Base-by-base conservation (phyloP, 2,329 filamentous ascomycete species). In the Fusarium chaquense region DNA sequence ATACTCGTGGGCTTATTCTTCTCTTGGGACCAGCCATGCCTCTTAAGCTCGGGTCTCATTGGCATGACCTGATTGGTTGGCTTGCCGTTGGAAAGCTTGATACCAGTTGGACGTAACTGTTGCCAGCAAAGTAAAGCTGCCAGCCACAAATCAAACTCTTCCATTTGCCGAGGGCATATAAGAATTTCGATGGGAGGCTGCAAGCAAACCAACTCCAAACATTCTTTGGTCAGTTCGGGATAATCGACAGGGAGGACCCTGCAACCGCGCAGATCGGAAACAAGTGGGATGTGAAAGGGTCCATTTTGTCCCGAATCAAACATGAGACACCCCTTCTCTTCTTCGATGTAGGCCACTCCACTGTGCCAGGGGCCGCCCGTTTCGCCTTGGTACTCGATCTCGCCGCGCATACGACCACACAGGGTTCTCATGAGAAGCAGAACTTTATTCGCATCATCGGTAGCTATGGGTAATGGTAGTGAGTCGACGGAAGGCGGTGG, bases 101-200 rank as follows among this genome's bases (percentile, higher is more conserved):
- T 81, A 15, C 84, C 84, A 13, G 85, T 84, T 2, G 90, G 89
- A 26, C 88, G 87, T 62, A 93, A 83, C 68, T 93, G 91, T 77
- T 94, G 91, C 93, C 93, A 96, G 76, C 91, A 93, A 33, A 95
- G 83, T 45, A 96, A 79, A 10, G 92, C 92, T 16, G 93, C 93
- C 59, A 94, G 87, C 93, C 93, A 96, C 24, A 90, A 83, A 72
- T 95, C 91, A 69, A 91, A 88, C 74, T 95, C 91, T 22, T 89
- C 86, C 33, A 86, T 79, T 4, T 85, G 84, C 11, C 87, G 78
- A 16, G 93, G 91, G 36, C 90, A 86, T 60, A 96, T 80, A 56
- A 91, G 82, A 44, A 93, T 81, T 68, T 92, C 86, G 26, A 88
- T 78, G 10, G 85, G 85, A 28, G 84, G 83, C 45, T 87, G 84